These are phyloP conservation scores for Penicillium sp. DNA, from an alignment of 2,329 filamentous ascomycete species.

Conservation along the genomic window DNA sequence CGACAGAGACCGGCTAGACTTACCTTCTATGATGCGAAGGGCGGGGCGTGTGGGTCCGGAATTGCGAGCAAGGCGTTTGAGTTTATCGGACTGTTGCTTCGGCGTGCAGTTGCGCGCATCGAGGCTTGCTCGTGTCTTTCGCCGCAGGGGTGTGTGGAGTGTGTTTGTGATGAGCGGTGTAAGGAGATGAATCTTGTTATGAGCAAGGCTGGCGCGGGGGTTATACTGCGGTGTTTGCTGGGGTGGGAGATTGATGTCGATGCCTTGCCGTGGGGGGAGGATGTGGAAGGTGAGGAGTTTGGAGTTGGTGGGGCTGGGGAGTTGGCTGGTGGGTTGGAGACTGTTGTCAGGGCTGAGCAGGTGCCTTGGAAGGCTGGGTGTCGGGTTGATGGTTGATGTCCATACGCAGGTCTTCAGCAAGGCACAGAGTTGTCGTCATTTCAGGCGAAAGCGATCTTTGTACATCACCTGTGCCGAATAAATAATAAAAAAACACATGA, in stretches of 20 bases:
- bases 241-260: slow-evolving; percentile 79
- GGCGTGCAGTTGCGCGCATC: slow-evolving; percentile 73
- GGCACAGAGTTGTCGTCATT: neutral
- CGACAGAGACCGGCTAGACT: slow-evolving; percentile 83
- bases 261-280: slow-evolving; percentile 79
- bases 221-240: slow-evolving; percentile 74
- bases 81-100: slow-evolving; percentile 76
- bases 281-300: slow-evolving; percentile 68
- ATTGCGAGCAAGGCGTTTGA: slow-evolving; percentile 94
- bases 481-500: too few relatives aligned
- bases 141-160: slow-evolving; percentile 78
- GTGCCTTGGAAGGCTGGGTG: slow-evolving; percentile 47
- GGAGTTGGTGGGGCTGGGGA: slow-evolving; percentile 56
- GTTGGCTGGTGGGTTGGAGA: slow-evolving; percentile 72
- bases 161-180: slow-evolving; percentile 80
- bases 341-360: slow-evolving; percentile 70
- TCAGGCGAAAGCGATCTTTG: neutral
- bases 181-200: slow-evolving; percentile 87
- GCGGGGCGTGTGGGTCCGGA: slow-evolving; percentile 76
- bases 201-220: slow-evolving; percentile 83
- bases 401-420: neutral
- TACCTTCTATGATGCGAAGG: slow-evolving; percentile 94
- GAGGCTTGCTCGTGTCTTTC: slow-evolving; percentile 69
- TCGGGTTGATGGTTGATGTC: neutral
- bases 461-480: too few relatives aligned